phyloP scores from a whole-genome alignment of 1,139 yeast genomes.

The Saccharomyces hybrid region DNA sequence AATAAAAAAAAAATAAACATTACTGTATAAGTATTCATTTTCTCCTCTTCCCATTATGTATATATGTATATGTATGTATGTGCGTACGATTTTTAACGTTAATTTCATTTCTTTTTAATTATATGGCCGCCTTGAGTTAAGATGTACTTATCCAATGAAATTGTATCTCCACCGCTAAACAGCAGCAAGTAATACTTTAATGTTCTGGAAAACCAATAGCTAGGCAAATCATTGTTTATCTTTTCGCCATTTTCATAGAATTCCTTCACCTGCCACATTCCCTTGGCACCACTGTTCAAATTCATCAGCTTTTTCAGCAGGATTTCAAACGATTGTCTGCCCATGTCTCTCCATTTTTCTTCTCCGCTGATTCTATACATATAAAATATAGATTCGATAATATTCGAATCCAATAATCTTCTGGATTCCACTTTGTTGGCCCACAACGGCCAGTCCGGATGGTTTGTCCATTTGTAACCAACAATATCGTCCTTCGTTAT shows the following conservation, averaged over 20 bases:
- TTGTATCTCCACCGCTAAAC: slow-evolving; percentile 51
- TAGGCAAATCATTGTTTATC: slow-evolving; percentile 44
- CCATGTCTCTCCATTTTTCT: slow-evolving; percentile 58
- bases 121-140: slow-evolving; percentile 72
- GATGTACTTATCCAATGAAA: slow-evolving; percentile 63
- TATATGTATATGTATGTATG: slow-evolving; percentile 1
- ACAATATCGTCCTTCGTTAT: background rate
- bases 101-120: slow-evolving; percentile 5
- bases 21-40: background rate
- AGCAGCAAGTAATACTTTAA: slow-evolving; percentile 65
- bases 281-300: slow-evolving; percentile 40
- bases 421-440: slow-evolving; percentile 39
- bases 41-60: background rate
- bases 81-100: background rate
- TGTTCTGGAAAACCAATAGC: slow-evolving; percentile 70
- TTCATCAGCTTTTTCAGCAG: slow-evolving; percentile 53
- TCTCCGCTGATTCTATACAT: slow-evolving; percentile 73
- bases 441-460: slow-evolving; percentile 34
- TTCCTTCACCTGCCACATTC: slow-evolving; percentile 33
- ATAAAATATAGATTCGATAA: slow-evolving; percentile 67
- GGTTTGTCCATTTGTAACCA: slow-evolving; percentile 11
- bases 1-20: background rate
- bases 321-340: slow-evolving; percentile 44
- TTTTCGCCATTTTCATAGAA: slow-evolving; percentile 31
- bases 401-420: slow-evolving; percentile 64